Evolutionary conservation across 139 green algal species (phyloP), one percentile per base, ranked within the genome.

Genomic region (Nannochloris sp.): DNA sequence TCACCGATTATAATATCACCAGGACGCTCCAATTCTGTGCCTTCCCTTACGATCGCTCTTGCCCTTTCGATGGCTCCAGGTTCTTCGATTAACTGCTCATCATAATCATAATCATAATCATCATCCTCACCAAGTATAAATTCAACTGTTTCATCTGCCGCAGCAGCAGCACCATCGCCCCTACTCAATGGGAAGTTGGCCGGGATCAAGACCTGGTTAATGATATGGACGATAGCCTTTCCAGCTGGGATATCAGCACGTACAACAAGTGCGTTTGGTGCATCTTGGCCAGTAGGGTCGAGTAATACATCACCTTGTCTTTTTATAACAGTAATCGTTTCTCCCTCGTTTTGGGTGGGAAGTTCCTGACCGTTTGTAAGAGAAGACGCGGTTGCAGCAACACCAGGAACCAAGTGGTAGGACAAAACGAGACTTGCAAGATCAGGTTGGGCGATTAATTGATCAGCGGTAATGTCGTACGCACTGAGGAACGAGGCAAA

Each of bases 391-490:
- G 44, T 60, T 10, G 56, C 13, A 3, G 70, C 75, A 32, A 59
- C 29, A 14, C 54, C 67, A 7, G 74, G 64, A 1, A 82, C 55
- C 7, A 84, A n/a, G 61, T 83, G 76, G 58, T 83, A 83, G 3
- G 31, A 37, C 9, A 83, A 53, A 33, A 85, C 33, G 9, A 24
- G 10, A 0, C 10, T 7, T 39, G 36, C 0, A 3, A 67, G 30
- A 46, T 60, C 39, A 10, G 65, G n/a, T 19, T 78, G 9, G 10
- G 38, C 38, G 14, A 81, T 36, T 23, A 76, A 32, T n/a, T 82
- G 27, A 0, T 61, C 48, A 10, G 54, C 35, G 27, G 63, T 84
- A 13, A 85, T 29, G 31, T 69, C 78, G 24, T 74, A 51, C 24
- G 19, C 7, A 7, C 15, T 10, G 4, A 79, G 45, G 14, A 64